phyloP scores from a whole-genome alignment of 352 stramenopile species.

The Phytophthora pluvialis region DNA sequence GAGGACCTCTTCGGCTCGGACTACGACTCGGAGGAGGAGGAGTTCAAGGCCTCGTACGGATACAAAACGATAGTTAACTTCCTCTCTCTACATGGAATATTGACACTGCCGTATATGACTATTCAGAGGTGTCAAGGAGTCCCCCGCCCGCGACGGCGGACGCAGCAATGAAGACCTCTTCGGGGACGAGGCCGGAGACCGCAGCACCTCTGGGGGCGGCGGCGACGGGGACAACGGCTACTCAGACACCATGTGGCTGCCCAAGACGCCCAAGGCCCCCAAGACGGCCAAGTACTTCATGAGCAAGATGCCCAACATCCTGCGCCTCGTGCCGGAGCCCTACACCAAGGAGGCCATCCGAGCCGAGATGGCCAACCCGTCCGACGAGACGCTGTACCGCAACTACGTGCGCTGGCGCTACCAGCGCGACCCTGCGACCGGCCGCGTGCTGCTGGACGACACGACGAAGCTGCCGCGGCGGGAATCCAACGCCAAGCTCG shows the following conservation, averaged over 20 bases:
- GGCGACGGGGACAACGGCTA: constrained; percentile 43
- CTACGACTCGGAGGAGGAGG: constrained; percentile 89
- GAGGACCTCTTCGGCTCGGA: constrained; percentile 90
- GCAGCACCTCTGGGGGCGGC: constrained; percentile 16
- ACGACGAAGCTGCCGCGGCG: constrained; percentile 62
- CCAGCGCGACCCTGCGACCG: constrained; percentile 61
- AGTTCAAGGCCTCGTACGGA: constrained; percentile 87
- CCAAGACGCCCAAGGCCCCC: constrained; percentile 73
- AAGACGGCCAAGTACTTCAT: constrained; percentile 73
- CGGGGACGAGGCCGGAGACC: constrained; percentile 46
- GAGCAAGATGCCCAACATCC: constrained; percentile 88
- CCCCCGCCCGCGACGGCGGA: constrained; percentile 66
- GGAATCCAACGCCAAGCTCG: constrained; percentile 83
- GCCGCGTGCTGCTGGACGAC: constrained; percentile 71
- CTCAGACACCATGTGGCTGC: constrained; percentile 73
- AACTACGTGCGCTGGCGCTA: constrained; percentile 89
- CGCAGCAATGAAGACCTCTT: constrained; percentile 57
- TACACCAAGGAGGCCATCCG: constrained; percentile 81
- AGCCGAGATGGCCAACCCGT: constrained; percentile 85
- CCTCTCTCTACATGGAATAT: constrained; percentile 1
- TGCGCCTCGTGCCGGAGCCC: constrained; percentile 76
- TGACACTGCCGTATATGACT: constrained; percentile 19
- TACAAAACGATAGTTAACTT: neutral
- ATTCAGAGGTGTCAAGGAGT: constrained; percentile 83
- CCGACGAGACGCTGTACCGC: constrained; percentile 85